Base-by-base conservation (phyloP, 179 eudicot genomes). In the Heliamphora pulchella region DNA sequence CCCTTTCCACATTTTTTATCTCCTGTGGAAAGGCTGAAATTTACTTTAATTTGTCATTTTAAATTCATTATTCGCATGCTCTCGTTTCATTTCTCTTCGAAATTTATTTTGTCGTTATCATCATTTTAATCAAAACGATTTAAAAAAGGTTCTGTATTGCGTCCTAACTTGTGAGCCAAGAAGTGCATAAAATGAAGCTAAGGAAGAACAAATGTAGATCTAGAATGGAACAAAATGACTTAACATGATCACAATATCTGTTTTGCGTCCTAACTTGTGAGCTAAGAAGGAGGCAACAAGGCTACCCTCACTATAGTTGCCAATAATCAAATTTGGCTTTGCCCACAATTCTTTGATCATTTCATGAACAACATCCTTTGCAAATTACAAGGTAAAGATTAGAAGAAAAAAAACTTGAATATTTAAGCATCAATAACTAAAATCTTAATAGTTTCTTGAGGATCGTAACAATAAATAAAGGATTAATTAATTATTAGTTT, bases 281-380 rank as follows among this genome's bases (percentile, higher is more conserved):
- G 98, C 94, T 66, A 94, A 81, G 82, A 93, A 87, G 13, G 97
- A 89, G 65, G 98, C 96, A 77, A 91, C 98, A 63, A 91, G 88
- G 85, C 93, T 93, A 17, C 98, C 98, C 84, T 94, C 98, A 44
- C 98, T 94, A 80, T 94, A 94, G 86, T 94, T 94, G 15, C 98
- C 98, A 15, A 94, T 90, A 62, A 94, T 89, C 87, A 94, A 80
- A 84, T 94, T 97, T 22, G 98, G 97, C 79, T 86, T 89, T 44
- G 88, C 87, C 74, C 93, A 87, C 84, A 93, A 80, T 85, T 93
- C 94, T 48, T 77, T 82, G 7, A 83, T 63, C 66, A 94, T 79
- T 83, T 94, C 98, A 59, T 85, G 87, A 22, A 89, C 93, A 5
- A 91, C 97, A 86, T 94, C 97, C 96, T 93, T 75, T 1, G 6